Evolutionary conservation across 2,329 filamentous ascomycete genomes (phyloP).

Genomic region (Aspergillus puulaauensis): DNA sequence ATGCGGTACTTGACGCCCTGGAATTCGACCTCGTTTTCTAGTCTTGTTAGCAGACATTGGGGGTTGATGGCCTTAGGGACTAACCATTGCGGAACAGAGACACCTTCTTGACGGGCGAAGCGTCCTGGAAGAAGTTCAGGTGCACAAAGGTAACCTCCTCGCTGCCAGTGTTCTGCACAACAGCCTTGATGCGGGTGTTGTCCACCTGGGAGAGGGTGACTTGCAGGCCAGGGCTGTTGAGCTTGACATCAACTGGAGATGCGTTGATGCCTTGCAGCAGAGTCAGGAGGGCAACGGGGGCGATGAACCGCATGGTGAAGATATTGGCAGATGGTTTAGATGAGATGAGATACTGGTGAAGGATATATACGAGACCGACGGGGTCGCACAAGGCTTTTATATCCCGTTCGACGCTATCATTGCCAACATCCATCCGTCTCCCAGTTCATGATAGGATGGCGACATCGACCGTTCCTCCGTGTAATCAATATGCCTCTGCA

Average conservation of each 20-base stretch:
- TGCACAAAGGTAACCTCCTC: slow-evolving; percentile 36
- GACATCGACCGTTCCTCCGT: neutral
- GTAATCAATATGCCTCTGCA: neutral
- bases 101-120: slow-evolving; percentile 37
- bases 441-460: neutral
- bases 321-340: neutral
- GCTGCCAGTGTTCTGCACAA: slow-evolving; percentile 35
- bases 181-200: slow-evolving; percentile 36
- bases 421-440: neutral
- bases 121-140: slow-evolving; percentile 37
- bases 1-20: slow-evolving; percentile 32
- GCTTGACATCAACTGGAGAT: slow-evolving; percentile 15
- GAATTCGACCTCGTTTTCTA: slow-evolving; percentile 32
- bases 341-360: neutral
- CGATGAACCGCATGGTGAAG: slow-evolving; percentile 22
- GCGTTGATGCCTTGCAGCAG: slow-evolving; percentile 19
- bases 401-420: neutral
- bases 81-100: slow-evolving; percentile 33
- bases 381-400: neutral
- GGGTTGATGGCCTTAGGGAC: neutral
- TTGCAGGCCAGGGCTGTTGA: slow-evolving; percentile 24
- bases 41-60: neutral
- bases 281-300: slow-evolving; percentile 23
- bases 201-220: slow-evolving; percentile 31
- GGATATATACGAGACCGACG: neutral